These are phyloP conservation scores for Acanthamoeba royreba DNA, from an alignment of 208 protist genomes.

Conservation along the genomic window DNA sequence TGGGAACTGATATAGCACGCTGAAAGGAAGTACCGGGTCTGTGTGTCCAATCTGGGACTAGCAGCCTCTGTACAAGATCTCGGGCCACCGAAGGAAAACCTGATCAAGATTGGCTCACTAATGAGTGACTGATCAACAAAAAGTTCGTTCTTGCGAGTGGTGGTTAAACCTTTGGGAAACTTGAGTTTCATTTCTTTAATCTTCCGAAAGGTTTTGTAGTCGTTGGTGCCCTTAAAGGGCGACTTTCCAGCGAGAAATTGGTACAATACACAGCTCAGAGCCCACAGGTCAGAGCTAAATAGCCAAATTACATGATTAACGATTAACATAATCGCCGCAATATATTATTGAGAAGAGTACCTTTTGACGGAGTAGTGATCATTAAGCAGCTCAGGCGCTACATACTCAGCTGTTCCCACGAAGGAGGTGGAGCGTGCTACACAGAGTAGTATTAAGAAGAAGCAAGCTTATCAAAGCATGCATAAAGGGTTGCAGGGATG, in stretches of 20 bases:
- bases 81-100: background rate
- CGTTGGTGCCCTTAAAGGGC: slow-evolving; percentile 64
- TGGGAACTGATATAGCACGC: background rate
- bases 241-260: slow-evolving; percentile 59
- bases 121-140: background rate
- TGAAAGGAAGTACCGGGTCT: background rate
- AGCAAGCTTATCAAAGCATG: too few species aligned
- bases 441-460: background rate
- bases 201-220: slow-evolving; percentile 64
- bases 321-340: background rate
- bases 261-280: slow-evolving; percentile 72
- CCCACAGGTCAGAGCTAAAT: slow-evolving; percentile 68
- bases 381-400: slow-evolving; percentile 70
- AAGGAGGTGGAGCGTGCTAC: slow-evolving; percentile 60
- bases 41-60: slow-evolving; percentile 28
- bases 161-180: slow-evolving; percentile 50
- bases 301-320: background rate
- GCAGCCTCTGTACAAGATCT: slow-evolving; percentile 60
- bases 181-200: background rate
- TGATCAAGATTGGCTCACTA: background rate
- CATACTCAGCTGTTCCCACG: slow-evolving; percentile 71
- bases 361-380: slow-evolving; percentile 56
- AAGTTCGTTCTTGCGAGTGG: too few species aligned
- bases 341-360: background rate
- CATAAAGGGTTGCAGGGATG: background rate